Base-by-base conservation (phyloP, 306 rosid genomes). In the Corylus avellana region DNA sequence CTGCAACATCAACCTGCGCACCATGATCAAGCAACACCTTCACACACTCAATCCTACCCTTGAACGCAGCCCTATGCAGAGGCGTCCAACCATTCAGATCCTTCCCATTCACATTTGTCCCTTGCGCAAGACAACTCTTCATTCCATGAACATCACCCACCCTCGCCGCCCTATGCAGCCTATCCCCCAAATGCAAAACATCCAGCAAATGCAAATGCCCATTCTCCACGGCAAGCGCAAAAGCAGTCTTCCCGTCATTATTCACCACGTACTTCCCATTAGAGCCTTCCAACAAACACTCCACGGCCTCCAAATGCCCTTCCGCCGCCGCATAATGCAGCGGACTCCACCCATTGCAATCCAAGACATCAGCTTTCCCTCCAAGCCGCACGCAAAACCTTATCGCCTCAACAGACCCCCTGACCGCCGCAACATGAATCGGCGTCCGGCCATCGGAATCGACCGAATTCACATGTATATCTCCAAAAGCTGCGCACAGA, bases 11-110 rank as follows among this genome's bases (percentile, higher is more conserved):
- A 8, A 90, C 89, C 25, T 71, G 85, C 5, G 97, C 98, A 18
- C 94, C 96, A 5, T 87, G 86, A 74, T 82, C 88, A 1, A 92
- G 82, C 87, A 95, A 69, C 3, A 85, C 76, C 87, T 90, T 87
- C 25, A 88, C 90, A 20, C 95, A 87, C 80, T 90, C 93, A 0
- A 88, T 69, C 63, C 91, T 42, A 1, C 98, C 98, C 78, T 95
- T 95, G 75, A 95, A 92, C 0, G 98, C 89, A 4, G 98, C 98
- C 83, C 98, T 86, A 69, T 95, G 98, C 46, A 95, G 56, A 5
- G 98, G 86, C 3, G 87, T 92, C 98, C 98, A 95, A 29, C 98
- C 97, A 48, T 91, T 89, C 84, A 91, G 96, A 59, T 95, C 98
- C 75, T 76, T 91, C 10, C 82, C 84, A 47, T 89, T 86, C 76